Evolutionary conservation across 257 asterid species (phyloP).

Genomic region (Euphrasia confusa): DNA sequence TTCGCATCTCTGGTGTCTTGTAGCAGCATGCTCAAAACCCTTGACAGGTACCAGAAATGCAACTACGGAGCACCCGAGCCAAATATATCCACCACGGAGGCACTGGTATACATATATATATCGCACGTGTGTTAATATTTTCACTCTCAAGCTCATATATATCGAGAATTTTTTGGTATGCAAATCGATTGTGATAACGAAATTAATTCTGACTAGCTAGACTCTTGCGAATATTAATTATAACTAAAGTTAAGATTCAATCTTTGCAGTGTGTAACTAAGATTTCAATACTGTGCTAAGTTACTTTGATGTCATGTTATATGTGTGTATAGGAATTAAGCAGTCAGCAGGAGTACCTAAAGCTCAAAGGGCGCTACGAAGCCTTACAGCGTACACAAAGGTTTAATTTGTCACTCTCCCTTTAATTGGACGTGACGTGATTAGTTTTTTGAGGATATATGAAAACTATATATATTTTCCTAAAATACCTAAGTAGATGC

Average conservation of each 20-base stretch:
- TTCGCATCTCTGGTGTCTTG: conserved; percentile 24
- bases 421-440: no score
- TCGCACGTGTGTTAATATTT: no score
- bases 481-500: no score
- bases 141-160: no score
- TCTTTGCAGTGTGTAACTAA: no score
- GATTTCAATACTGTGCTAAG: neutral
- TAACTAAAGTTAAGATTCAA: no score
- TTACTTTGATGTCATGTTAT: neutral
- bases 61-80: conserved; percentile 98
- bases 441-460: neutral
- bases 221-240: no score
- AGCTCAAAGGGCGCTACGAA: conserved; percentile 91
- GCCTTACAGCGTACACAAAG: conserved; percentile 92
- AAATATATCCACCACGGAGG: conserved; percentile 77
- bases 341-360: conserved; percentile 97
- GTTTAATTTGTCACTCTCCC: conserved; percentile 25
- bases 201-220: no score
- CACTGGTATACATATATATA: conserved; percentile 46
- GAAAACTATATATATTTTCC: no score
- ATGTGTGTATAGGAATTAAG: conserved; percentile 61
- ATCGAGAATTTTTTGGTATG: no score
- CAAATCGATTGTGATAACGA: no score
- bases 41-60: conserved; percentile 97
- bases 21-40: conserved; percentile 90